Conservation (phyloP, 2,329 filamentous ascomycete species). For the Nannizzia gypsea region DNA sequence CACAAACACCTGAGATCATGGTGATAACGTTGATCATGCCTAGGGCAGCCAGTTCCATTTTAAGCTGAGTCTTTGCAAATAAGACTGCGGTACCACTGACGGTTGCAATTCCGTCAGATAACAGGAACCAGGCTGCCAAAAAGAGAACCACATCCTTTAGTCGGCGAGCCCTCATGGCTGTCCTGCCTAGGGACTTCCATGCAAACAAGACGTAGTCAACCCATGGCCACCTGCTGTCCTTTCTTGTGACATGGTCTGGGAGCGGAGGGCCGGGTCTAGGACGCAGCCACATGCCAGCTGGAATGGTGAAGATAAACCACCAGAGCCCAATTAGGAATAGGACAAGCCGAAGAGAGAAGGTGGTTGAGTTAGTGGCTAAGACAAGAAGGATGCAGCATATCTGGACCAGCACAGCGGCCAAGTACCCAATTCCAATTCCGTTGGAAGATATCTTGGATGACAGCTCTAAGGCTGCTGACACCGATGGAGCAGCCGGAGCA, state of each 20-base stretch:
- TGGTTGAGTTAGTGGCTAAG: constrained; percentile 59
- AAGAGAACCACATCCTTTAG: constrained; percentile 76
- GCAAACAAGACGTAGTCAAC: constrained; percentile 65
- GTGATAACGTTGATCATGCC: constrained; percentile 90
- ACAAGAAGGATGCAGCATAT: constrained; percentile 68
- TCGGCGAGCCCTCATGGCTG: constrained; percentile 59
- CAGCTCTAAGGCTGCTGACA: constrained; percentile 58
- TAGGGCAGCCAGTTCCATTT: constrained; percentile 78
- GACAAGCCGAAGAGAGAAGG: constrained; percentile 74
- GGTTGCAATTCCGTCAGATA: constrained; percentile 89
- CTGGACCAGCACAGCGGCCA: constrained; percentile 74
- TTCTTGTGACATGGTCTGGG: constrained; percentile 26
- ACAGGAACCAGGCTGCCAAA: constrained; percentile 80
- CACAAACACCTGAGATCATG: constrained; percentile 69
- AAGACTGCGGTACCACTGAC: constrained; percentile 89
- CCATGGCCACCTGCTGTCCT: constrained; percentile 42
- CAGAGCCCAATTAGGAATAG: constrained; percentile 77
- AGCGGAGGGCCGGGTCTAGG: constrained; percentile 80
- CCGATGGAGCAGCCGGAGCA: constrained; percentile 18
- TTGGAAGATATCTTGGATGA: constrained; percentile 86
- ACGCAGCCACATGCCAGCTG: constrained; percentile 74
- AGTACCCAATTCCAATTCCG: constrained; percentile 89
- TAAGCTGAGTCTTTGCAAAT: constrained; percentile 85
- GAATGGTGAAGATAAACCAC: constrained; percentile 89
- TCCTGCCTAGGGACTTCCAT: constrained; percentile 77